Evolutionary conservation across 1,284 basidiomycete genomes (phyloP).

Genomic region (Cryptococcus deneoformans): DNA sequence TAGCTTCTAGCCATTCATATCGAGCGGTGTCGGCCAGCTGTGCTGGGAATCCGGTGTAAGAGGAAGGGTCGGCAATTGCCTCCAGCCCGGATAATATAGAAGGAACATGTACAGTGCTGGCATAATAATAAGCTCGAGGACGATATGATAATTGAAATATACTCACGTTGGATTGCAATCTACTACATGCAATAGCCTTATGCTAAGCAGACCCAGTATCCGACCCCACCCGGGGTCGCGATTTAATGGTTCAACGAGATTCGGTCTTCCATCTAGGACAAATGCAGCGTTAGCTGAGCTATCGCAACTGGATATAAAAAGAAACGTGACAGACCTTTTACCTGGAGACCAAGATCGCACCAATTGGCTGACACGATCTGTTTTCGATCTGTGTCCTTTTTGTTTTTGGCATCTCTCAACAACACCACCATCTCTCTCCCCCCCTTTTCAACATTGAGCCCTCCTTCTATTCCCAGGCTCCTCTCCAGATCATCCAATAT

Average conservation of each 20-base stretch:
- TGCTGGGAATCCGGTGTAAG: constrained; percentile 10
- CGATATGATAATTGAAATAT: too few relatives aligned
- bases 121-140: neutral
- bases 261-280: constrained; percentile 3
- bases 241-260: neutral
- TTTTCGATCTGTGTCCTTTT: constrained; percentile 4
- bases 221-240: constrained; percentile 3
- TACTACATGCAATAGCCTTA: constrained; percentile 5
- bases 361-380: constrained; percentile 16
- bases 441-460: constrained; percentile 10
- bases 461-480: constrained; percentile 2
- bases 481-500: constrained; percentile 10
- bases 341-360: constrained; percentile 11
- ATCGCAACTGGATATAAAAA: neutral
- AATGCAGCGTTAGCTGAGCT: too few relatives aligned
- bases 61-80: constrained; percentile 12
- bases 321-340: constrained; percentile 4
- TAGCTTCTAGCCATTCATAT: neutral
- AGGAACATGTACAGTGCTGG: constrained; percentile 15
- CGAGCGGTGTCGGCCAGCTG: neutral
- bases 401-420: neutral
- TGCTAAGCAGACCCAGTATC: constrained; percentile 3
- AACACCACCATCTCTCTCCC: constrained; percentile 14
- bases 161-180: constrained; percentile 14
- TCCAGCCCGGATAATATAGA: constrained; percentile 17